Base-by-base conservation (phyloP, 257 asterid genomes). In the Cinchona pubescens region DNA sequence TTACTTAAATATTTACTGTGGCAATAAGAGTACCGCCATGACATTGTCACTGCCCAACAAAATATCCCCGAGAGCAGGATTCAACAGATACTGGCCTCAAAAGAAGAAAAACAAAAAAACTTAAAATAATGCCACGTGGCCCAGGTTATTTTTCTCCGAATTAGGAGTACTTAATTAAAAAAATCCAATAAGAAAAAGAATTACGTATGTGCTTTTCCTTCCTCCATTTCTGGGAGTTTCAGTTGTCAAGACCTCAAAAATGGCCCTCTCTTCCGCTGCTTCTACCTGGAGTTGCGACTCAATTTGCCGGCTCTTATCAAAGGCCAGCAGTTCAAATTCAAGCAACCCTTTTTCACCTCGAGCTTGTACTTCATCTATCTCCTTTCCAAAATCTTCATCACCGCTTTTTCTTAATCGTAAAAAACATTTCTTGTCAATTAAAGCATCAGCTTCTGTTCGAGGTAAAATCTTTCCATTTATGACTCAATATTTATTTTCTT, bases 391-490 rank as follows among this genome's bases (percentile, higher is more conserved):
- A 64, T 38, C 71, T 63, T 40, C 56, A 30, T 62, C 77, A 8
- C 60, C 72, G 1, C 35, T 38, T 59, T 68, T 59, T 65, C 12
- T 32, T 69, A 72, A 51, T n/a, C 69, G 69, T 2, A 84, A 72
- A 77, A 85, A 34, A 18, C 81, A 80, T 77, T 78, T 82, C 60
- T 79, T 87, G 45, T 83, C 86, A 9, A 80, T 90, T 56, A 80
- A 84, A 76, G 68, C 81, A 21, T 79, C 93, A 14, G 89, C 90
- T 51, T 82, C 92, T 18, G 86, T 90, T 27, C 79, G 87, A 79
- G 96, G 96, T 90, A 79, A 34, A 40, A 23, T 45, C 29, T 71
- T 37, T 56, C 35, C 35, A 12, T 11, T 4, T 40, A 9, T 13
- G 14, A 69, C 5, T 42, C 9, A 27, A 18, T 60, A 16, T 11